Evolutionary conservation across 306 rosid species (phyloP).

Genomic region (Canavalia ensiformis): DNA sequence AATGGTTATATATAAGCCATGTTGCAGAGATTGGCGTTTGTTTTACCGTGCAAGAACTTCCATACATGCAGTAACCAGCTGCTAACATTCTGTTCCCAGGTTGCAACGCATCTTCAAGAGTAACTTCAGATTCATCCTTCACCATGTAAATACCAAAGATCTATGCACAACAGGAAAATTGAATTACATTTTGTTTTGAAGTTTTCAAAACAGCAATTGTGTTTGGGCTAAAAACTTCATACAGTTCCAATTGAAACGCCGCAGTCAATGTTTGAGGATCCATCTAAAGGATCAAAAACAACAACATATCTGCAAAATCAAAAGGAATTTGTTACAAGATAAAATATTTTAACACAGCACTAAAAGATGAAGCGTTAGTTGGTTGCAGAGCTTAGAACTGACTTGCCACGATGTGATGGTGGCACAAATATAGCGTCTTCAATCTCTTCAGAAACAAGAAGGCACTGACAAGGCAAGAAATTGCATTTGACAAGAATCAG

Average conservation of each 20-base stretch:
- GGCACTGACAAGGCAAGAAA: constrained; percentile 65
- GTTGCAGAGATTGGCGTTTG: background rate
- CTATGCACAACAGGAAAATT: constrained; percentile 51
- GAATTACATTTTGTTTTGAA: background rate
- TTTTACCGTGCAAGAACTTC: constrained; percentile 97
- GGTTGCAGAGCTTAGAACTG: constrained; percentile 33
- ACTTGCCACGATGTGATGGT: constrained; percentile 62
- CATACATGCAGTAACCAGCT: constrained; percentile 99
- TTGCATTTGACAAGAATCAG: constrained; percentile 10
- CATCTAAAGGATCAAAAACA: constrained; percentile 85
- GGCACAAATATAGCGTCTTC: constrained; percentile 82
- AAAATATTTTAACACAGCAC: background rate
- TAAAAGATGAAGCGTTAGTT: background rate
- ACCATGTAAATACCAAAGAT: constrained; percentile 86
- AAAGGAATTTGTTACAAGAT: constrained; percentile 16
- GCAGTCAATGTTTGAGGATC: constrained; percentile 87
- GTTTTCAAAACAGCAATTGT: constrained; percentile 1
- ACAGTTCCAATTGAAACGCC: constrained; percentile 99
- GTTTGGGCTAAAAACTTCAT: constrained; percentile 34
- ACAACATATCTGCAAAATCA: constrained; percentile 74
- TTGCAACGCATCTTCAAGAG: constrained; percentile 76
- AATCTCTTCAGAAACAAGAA: constrained; percentile 93
- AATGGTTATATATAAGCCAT: background rate
- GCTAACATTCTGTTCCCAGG: constrained; percentile 82
- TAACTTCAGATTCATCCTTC: constrained; percentile 61